These are phyloP conservation scores for Neurospora sp. DNA, from an alignment of 495 filamentous ascomycete species.

Conservation along the genomic window DNA sequence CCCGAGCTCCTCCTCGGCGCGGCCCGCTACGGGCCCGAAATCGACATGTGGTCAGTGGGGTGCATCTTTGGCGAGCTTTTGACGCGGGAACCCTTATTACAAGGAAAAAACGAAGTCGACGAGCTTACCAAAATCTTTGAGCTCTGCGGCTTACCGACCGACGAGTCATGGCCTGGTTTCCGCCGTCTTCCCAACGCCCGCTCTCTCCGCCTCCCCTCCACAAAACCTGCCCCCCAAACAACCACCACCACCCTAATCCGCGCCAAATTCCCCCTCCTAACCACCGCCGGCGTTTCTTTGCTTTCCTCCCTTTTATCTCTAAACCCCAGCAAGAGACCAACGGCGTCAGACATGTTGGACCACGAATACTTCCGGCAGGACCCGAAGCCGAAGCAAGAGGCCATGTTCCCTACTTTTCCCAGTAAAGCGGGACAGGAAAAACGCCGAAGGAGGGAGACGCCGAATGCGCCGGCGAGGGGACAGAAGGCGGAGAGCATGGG, in stretches of 20 bases:
- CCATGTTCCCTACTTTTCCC: constrained; percentile 87
- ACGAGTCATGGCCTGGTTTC: constrained; percentile 80
- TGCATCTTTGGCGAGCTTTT: constrained; percentile 95
- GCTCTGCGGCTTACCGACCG: constrained; percentile 80
- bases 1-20: constrained; percentile 86
- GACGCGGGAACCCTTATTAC: constrained; percentile 70
- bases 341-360: constrained; percentile 41
- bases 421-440: constrained; percentile 91
- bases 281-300: constrained; percentile 59
- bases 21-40: constrained; percentile 58
- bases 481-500: constrained; percentile 46
- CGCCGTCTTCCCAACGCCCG: constrained; percentile 81
- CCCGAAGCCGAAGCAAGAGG: constrained; percentile 73
- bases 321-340: constrained; percentile 52
- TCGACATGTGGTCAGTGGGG: constrained; percentile 94
- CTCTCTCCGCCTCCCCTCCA: constrained; percentile 63
- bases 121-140: constrained; percentile 68
- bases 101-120: constrained; percentile 93
- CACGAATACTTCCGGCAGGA: constrained; percentile 87
- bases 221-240: constrained; percentile 13
- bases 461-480: constrained; percentile 71
- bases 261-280: constrained; percentile 71
- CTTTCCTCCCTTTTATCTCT: constrained; percentile 60
- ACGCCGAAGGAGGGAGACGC: constrained; percentile 59
- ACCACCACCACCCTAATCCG: constrained; percentile 43